Evolutionary conservation across 2,329 filamentous ascomycete genomes (phyloP), one percentile per base, ranked within the genome.

Genomic region (Penicillium brevicompactum): DNA sequence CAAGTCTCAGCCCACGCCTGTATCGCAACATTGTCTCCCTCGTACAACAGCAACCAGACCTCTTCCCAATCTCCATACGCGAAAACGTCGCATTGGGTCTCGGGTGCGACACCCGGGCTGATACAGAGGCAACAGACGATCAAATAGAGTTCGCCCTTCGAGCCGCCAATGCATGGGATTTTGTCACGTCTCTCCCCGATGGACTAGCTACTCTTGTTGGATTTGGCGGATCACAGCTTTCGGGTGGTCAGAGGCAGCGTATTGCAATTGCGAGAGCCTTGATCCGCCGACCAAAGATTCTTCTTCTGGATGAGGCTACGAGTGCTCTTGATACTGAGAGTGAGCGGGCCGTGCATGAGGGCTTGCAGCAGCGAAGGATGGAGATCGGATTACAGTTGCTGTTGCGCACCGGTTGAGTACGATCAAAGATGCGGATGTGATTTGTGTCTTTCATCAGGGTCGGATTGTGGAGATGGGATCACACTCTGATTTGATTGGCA

Each of bases 361-460:
- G 9, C 81, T 97, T 4, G 91, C 96, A 66, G 92, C 92, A 14
- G 82, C 91, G 1, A 82, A 87, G 31, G 31, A 32, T 32, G 4
- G 9, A 58, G 92, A 91, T 16, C 84, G 92, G 48, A 97, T 92
- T 0, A 96, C 92, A 2, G 95, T 97, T 64, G 89, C 91, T 4
- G 96, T 97, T 71, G 92, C 92, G 30, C 92, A 97, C 77, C 87
- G 92, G 62, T 81, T 97, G 11, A 94, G 90, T 1, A 97, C 92
- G 11, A 95, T 97, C 76, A 90, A 86, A 72, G 87, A 91, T 62
- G 92, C 92, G 0, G 88, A 97, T 72, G 95, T 94, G 67, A 97
- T 97, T 63, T 89, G 96, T 10, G 92, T 96, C 56, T 92, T 97
- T 88, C 82, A 85, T 2, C 74, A 85, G 55, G 92, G 92, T 10